Conservation (phyloP, 257 asterid species). For the Solanum bukasovii region DNA sequence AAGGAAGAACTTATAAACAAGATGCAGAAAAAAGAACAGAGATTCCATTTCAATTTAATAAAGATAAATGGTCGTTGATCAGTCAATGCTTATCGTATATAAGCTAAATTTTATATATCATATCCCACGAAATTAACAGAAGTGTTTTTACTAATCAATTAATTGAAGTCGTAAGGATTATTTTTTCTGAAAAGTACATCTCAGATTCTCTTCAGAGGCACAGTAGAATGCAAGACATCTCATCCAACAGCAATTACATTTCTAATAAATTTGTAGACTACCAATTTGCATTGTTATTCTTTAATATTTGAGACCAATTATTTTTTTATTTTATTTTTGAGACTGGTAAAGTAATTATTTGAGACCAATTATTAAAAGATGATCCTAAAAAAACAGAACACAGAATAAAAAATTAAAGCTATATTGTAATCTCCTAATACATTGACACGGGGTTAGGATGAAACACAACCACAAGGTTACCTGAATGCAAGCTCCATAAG, state of each 20-base stretch:
- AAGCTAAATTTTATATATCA: background rate
- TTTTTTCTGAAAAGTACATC: background rate
- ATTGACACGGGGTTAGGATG: background rate
- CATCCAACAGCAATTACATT: background rate
- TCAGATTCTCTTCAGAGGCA: background rate
- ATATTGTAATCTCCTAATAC: background rate
- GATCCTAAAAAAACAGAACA: background rate
- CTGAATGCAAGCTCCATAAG: conserved; percentile 99
- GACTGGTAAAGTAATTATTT: background rate
- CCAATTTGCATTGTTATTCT: background rate
- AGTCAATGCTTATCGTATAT: background rate
- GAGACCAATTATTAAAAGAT: background rate
- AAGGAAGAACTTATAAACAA: background rate
- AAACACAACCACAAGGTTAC: conserved; percentile 23
- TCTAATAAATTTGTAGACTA: background rate
- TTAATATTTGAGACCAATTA: background rate
- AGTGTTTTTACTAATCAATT: background rate
- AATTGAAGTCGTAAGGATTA: background rate
- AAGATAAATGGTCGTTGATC: background rate
- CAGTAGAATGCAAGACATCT: background rate
- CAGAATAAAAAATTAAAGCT: background rate
- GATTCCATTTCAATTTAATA: background rate
- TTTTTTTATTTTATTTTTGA: background rate
- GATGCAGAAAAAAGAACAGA: background rate
- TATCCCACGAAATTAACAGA: background rate